phyloP scores from a whole-genome alignment of 495 filamentous ascomycete genomes.

The Xylaria nigripes region DNA sequence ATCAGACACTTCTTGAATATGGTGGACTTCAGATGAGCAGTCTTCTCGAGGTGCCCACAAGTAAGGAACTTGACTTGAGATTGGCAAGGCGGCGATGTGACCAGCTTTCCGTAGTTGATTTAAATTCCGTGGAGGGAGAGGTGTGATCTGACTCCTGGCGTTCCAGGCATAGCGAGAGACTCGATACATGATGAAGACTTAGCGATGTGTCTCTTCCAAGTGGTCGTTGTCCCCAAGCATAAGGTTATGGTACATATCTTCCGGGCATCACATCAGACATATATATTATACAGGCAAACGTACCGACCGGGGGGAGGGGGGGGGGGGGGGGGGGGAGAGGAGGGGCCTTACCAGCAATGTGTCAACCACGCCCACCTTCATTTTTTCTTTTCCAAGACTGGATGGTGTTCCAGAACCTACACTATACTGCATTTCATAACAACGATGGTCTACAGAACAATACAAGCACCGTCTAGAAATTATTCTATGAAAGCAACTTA shows the following conservation, averaged over 20 bases:
- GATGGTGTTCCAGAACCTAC: too few species aligned
- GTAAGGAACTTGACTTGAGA: not conserved
- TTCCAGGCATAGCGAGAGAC: not conserved
- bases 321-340: too few species aligned
- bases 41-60: not conserved
- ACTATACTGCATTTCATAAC: too few species aligned
- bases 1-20: not conserved
- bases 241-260: not conserved
- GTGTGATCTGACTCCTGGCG: not conserved
- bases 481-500: too few species aligned
- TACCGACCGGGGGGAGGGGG: too few species aligned
- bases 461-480: too few species aligned
- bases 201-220: not conserved
- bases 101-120: slow-evolving; percentile 11
- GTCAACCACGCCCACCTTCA: too few species aligned
- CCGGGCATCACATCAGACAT: not conserved
- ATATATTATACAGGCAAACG: not conserved
- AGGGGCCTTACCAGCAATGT: too few species aligned
- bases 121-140: not conserved
- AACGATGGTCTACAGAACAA: too few species aligned
- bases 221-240: not conserved
- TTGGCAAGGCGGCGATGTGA: slow-evolving; percentile 15
- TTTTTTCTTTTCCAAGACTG: too few species aligned
- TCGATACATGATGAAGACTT: not conserved
- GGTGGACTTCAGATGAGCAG: not conserved